Base-by-base conservation (phyloP, 306 rosid genomes). In the Sphenostylis stenocarpa region DNA sequence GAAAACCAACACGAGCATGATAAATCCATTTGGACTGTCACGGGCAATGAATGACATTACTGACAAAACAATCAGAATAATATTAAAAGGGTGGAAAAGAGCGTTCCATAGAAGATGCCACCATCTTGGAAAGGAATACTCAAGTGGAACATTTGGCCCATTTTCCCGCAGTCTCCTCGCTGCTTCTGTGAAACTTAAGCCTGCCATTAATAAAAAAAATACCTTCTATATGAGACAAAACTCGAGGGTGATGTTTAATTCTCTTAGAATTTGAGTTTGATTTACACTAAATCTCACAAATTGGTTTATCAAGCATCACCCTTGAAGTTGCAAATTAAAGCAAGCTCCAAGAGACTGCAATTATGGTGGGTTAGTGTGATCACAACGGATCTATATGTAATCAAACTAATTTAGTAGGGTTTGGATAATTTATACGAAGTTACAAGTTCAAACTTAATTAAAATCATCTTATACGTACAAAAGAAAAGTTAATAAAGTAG, bases 111-210 rank as follows among this genome's bases (percentile, higher is more conserved):
- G 82, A 79, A 92, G 86, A 56, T 84, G 65, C 97, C 93, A 92
- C 96, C 93, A 90, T 44, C 81, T 84, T 38, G 96, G 93, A 68
- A 83, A 90, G 9, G 87, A 84, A 68, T 72, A 82, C 44, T 86
- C 93, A 7, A 87, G 72, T 38, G 91, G 92, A 69, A 88, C 90
- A 84, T 92, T 90, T 56, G 96, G 93, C 7, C 97, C 96, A 74
- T 77, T 84, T 85, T 90, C 97, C 76, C 24, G 73, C 76, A 90
- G 51, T 73, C 97, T 86, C 79, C 87, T 87, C 70, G 87, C 96
- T 58, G 96, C 97, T 84, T 92, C 97, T 16, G 80, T 61, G 75
- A 92, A 92, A 86, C 93, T 90, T 65, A 92, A 77, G 70, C 97
- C 97, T 92, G 87, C 79, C 73, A 3, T 49, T 36, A 77, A 80